Base-by-base conservation (phyloP, 768 basidiomycete species). In the Leccinum disarticulatum region DNA sequence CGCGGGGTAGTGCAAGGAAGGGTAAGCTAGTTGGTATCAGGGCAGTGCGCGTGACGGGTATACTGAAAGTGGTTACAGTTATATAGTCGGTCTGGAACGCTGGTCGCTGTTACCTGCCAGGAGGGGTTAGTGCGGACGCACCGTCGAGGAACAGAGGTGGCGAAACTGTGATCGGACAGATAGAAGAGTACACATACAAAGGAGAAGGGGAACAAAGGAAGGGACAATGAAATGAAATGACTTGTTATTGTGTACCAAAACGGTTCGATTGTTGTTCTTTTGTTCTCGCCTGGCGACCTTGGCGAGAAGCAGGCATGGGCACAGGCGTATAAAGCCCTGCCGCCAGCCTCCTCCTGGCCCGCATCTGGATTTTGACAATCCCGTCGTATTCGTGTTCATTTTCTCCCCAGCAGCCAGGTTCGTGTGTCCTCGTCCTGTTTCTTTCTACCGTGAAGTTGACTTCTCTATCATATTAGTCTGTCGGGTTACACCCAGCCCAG, bases 81-180 rank as follows among this genome's bases (percentile, higher is more conserved):
- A 68, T 93, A 88, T 69, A 85, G 85, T n/a, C 83, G 79, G 28
- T 70, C 73, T 27, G 90, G 91, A 8, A 80, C 68, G 6, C 75
- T 93, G 13, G 79, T 92, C 27, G 91, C 90, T n/a, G 83, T 90
- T 13, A 86, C 83, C 30, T 84, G 87, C 27, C 91, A 93, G 69
- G 91, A 93, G 76, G 91, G 91, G 6, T 87, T 91, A 8, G 78
- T 90, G 46, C 82, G 90, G 46, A 85, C 84, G 31, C 76, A 82
- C 64, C 74, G 79, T 62, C 78, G 80, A 61, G 80, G 76, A 13
- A 80, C 80, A 14, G 71, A 71, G 58, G 58, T 56, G 50, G 64
- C 65, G 56, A 70, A 66, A 61, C 56, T 68, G 56, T 70, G 52
- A 58, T 56, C 38, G 51, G 52, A 56, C 46, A 52, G 50, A 59